Evolutionary conservation across 1,139 yeast species (phyloP), one percentile per base, ranked within the genome.

Genomic region (Pichia terricola): DNA sequence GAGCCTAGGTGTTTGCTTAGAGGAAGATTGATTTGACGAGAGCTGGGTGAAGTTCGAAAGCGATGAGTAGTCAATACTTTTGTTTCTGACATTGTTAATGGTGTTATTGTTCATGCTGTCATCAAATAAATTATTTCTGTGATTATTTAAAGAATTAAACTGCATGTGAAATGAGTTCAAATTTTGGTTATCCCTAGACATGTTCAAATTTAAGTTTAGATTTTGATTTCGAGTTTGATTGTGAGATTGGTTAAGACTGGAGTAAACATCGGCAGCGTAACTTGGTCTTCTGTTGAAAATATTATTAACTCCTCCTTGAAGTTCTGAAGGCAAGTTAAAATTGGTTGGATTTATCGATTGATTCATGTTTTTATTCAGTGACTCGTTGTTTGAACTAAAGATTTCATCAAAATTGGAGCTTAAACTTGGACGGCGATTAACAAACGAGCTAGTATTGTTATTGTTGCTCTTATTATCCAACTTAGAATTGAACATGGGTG

Each of bases 271-370:
- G 7, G 84, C 84, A 5, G 83, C 78, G 53, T 75, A 78, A 47
- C 78, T 70, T 32, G 84, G 84, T 59, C 85, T 68, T 60, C 85
- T 68, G 8, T 81, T 73, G 28, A 76, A 73, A 37, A 79, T 77
- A 46, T 69, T 76, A 16, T 78, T 77, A 3, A 79, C 66, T 0
- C 85, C 85, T 33, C 84, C 83, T 59, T 77, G 83, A 39, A 79
- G 65, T 52, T 79, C 84, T 7, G 65, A 49, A 0, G 85, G 84
- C 46, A 79, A 64, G 47, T 65, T 68, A 59, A 78, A 77, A 45
- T 50, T 48, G 3, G 48, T 31, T 33, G 40, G 45, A 32, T 28
- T 26, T 4, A 26, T 26, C 11, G 4, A 31, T 27, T 28, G 35
- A 30, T 43, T 37, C 22, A 16, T 16, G 22, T 16, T 16, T 16